Evolutionary conservation across 805 yeast species (phyloP).

Genomic region (Saccharomycopsis malanga): DNA sequence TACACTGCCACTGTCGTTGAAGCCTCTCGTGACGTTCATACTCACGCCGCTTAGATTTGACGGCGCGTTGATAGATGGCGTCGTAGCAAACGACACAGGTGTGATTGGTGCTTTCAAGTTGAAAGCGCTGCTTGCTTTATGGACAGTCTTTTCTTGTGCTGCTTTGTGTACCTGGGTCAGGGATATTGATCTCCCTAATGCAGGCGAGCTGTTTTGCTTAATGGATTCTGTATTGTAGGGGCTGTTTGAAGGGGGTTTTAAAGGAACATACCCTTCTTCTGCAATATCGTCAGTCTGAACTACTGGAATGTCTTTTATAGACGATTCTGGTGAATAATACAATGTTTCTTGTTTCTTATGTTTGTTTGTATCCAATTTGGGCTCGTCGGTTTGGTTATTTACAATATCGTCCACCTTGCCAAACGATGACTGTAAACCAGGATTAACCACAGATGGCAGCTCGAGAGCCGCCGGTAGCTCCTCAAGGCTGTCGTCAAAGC

Average conservation of each 20-base stretch:
- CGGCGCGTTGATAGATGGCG: neutral
- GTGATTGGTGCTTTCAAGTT: neutral
- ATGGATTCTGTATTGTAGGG: no score
- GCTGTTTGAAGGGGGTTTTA: neutral
- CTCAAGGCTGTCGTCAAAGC: slow-evolving; percentile 6
- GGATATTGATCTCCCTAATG: neutral
- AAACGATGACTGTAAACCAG: neutral
- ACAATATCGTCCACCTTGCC: neutral
- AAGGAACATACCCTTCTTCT: neutral
- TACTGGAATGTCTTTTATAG: slow-evolving; percentile 5
- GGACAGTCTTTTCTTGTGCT: neutral
- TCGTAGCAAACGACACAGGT: slow-evolving; percentile 11
- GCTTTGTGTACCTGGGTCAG: neutral
- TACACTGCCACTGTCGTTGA: neutral
- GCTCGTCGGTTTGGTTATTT: neutral
- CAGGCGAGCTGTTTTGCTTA: no score
- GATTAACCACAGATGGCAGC: neutral
- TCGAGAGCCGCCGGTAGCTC: neutral
- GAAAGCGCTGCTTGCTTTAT: neutral
- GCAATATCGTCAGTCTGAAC: neutral
- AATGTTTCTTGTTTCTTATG: slow-evolving; percentile 13
- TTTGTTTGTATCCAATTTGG: neutral
- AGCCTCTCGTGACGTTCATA: neutral
- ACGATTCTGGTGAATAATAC: slow-evolving; percentile 10
- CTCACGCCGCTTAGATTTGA: neutral